Percentiles rank a stretch among this genome's conserved stretches.
Conservation (phyloP, 768 basidiomycete species). For the Pilatotrama ljubarskyi region DNA sequence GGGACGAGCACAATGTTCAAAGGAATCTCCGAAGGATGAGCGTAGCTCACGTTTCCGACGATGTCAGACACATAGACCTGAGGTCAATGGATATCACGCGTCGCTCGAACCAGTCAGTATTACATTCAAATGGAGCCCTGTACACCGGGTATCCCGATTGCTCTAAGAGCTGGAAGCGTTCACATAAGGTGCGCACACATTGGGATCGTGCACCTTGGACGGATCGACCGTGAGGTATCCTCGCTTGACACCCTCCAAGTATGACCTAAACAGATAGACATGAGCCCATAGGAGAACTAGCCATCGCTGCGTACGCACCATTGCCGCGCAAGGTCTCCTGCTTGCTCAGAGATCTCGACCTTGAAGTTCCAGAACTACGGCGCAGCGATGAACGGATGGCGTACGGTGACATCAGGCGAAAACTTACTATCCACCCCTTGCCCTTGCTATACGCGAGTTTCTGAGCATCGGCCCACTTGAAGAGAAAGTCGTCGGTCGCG, state of each 20-base stretch:
- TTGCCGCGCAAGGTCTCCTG: constrained; percentile 57
- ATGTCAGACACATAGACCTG: no score
- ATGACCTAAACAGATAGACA: constrained; percentile 53
- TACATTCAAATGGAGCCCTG: no score
- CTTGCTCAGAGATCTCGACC: constrained; percentile 53
- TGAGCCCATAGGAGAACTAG: no score
- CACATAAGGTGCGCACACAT: constrained; percentile 62
- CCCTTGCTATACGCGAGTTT: constrained; percentile 62
- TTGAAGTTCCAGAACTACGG: constrained; percentile 74
- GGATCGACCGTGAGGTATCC: constrained; percentile 70
- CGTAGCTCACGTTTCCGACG: no score
- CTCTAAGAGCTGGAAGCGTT: background rate
- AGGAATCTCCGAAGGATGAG: no score
- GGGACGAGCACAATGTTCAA: background rate
- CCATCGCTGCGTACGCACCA: constrained; percentile 51
- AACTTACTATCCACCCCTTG: constrained; percentile 66
- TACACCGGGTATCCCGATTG: no score
- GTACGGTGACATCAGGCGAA: background rate
- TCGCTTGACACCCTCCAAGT: constrained; percentile 55
- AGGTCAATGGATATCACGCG: background rate
- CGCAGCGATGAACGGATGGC: background rate
- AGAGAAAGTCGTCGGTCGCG: constrained; percentile 61
- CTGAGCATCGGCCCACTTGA: constrained; percentile 75
- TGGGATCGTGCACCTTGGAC: constrained; percentile 49
- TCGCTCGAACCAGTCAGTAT: no score